These are phyloP conservation scores for Hyaloperonospora arabidopsidis DNA, from an alignment of 352 stramenopile genomes.

Conservation along the genomic window DNA sequence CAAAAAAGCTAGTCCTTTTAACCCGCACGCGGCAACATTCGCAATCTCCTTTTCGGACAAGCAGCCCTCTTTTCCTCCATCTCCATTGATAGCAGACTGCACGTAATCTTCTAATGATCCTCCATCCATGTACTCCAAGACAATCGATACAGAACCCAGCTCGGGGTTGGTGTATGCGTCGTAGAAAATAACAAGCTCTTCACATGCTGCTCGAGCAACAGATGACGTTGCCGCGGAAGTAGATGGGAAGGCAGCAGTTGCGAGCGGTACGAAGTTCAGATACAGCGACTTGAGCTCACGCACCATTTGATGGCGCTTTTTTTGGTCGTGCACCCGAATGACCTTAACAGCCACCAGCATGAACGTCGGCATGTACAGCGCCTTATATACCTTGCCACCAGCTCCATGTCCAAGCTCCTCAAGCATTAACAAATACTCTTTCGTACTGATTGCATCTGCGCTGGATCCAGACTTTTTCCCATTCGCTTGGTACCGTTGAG, in stretches of 20 bases:
- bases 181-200: conserved; percentile 87
- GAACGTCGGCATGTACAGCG: conserved; percentile 84
- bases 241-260: conserved; percentile 25
- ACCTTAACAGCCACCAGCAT: conserved; percentile 86
- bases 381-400: conserved; percentile 84
- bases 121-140: conserved; percentile 93
- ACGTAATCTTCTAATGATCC: conserved; percentile 82
- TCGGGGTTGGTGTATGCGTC: conserved; percentile 88
- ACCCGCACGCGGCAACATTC: conserved; percentile 62
- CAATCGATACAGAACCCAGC: conserved; percentile 82
- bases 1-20: conserved; percentile 83
- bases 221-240: conserved; percentile 1
- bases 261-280: conserved; percentile 66
- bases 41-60: conserved; percentile 71
- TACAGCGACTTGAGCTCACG: conserved; percentile 82
- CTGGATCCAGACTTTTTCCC: conserved; percentile 13
- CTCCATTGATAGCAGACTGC: conserved; percentile 26
- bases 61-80: conserved; percentile 13
- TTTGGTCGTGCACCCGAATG: conserved; percentile 83
- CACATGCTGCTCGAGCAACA: conserved; percentile 38
- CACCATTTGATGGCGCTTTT: conserved; percentile 85
- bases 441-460: conserved; percentile 33
- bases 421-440: conserved; percentile 58
- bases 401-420: conserved; percentile 78
- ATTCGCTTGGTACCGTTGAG: conserved; percentile 6